Base-by-base conservation (phyloP, 495 filamentous ascomycete genomes). In the Terfezia boudieri region DNA sequence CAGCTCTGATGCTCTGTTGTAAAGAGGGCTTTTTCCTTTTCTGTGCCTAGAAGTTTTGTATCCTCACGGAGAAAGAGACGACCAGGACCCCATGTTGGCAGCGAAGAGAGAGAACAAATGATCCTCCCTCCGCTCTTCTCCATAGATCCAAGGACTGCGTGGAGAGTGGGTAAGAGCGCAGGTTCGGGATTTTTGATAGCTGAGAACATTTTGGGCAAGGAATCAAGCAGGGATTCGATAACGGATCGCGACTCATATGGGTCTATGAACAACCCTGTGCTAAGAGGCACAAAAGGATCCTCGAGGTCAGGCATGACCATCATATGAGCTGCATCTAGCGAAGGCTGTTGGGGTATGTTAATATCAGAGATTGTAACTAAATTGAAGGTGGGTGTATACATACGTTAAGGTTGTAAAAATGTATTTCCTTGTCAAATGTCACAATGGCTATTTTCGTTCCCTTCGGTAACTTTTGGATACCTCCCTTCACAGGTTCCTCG, bases 251-350 rank as follows among this genome's bases (percentile, higher is more conserved):
- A 90, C 66, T 94, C 84, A 61, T 93, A 83, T 9, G 92, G 88
- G 66, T 99, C 90, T 4, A 94, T 89, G 67, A 99, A 95, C 4
- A 96, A 71, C 9, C 88, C 88, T 51, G 94, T 83, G 58, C 82
- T 85, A 14, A 96, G 71, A 49, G 92, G 90, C 8, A 95, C 81
- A 65, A 99, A 99, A 0, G 90, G 89, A 59, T 99, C 90, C 59
- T 99, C 86, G 54, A 99, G 76, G 64, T 99, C 90, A 9, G 90
- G 84, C 86, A 96, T 94, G 16, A 96, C 87, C 72, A 96, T 78
- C 89, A 96, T 95, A 62, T 99, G 90, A 6, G 90, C 84, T 69
- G 86, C 79, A 51, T 93, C 84, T 32, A 94, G 70, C 35, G 77
- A 70, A 17, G 85, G 69, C 82, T 86, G 58, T 49, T 48, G 53